These are phyloP conservation scores for Saxispiralis lemnorum DNA, from an alignment of 495 filamentous ascomycete species.

Conservation along the genomic window DNA sequence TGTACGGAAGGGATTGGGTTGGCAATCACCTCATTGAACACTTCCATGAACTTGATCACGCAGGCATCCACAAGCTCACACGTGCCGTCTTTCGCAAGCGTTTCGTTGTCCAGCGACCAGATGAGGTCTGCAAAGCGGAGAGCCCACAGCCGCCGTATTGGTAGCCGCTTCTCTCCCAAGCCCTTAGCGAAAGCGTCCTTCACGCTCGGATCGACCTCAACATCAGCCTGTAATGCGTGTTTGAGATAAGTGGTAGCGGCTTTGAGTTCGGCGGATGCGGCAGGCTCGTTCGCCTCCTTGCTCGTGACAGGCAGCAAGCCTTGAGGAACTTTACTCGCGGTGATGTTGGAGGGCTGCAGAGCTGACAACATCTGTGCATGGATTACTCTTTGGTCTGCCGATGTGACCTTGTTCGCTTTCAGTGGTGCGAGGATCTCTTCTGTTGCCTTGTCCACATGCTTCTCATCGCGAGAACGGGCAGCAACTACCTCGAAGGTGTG, in stretches of 20 bases:
- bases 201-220: slow-evolving; percentile 42
- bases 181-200: slow-evolving; percentile 63
- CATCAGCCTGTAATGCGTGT: slow-evolving; percentile 38
- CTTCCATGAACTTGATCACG: slow-evolving; percentile 47
- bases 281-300: slow-evolving; percentile 77
- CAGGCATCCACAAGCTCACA: slow-evolving; percentile 37
- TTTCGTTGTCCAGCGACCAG: slow-evolving; percentile 31
- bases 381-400: slow-evolving; percentile 61
- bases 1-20: slow-evolving; percentile 64
- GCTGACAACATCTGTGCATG: slow-evolving; percentile 60
- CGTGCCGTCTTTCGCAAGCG: slow-evolving; percentile 26
- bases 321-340: slow-evolving; percentile 47
- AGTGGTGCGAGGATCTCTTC: slow-evolving; percentile 63
- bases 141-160: slow-evolving; percentile 66
- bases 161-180: slow-evolving; percentile 61
- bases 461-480: slow-evolving; percentile 36
- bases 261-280: slow-evolving; percentile 53
- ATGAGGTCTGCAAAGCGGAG: slow-evolving; percentile 55
- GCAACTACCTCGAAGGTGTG: slow-evolving; percentile 51
- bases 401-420: slow-evolving; percentile 61
- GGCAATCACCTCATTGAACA: slow-evolving; percentile 54
- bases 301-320: slow-evolving; percentile 43
- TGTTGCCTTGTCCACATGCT: slow-evolving; percentile 41
- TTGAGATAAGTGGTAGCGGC: slow-evolving; percentile 45
- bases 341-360: slow-evolving; percentile 36